Conservation (phyloP, 1,284 basidiomycete genomes). For the Mycena citricolor region DNA sequence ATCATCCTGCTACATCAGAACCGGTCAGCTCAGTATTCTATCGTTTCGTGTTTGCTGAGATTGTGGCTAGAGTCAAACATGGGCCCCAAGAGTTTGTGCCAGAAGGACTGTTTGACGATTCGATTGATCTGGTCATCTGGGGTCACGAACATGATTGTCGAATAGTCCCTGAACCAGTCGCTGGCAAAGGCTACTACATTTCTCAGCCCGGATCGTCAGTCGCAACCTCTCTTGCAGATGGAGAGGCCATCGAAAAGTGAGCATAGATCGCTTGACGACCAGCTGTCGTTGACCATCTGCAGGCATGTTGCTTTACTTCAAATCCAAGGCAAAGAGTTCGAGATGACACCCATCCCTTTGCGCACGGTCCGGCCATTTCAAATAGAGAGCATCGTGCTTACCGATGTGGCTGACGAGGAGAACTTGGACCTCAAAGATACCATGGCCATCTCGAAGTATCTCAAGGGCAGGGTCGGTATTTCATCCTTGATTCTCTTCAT, state of each 20-base stretch:
- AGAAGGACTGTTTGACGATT: slow-evolving; percentile 97
- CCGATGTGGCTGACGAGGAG: slow-evolving; percentile 74
- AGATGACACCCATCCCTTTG: slow-evolving; percentile 82
- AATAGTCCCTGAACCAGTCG: slow-evolving; percentile 86
- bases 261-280: slow-evolving; percentile 27
- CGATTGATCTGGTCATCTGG: slow-evolving; percentile 93
- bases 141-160: slow-evolving; percentile 99
- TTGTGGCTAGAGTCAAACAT: slow-evolving; percentile 75
- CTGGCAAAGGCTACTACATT: slow-evolving; percentile 90
- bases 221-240: slow-evolving; percentile 90
- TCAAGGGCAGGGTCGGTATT: slow-evolving; percentile 64
- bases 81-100: slow-evolving; percentile 92
- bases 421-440: slow-evolving; percentile 77
- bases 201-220: slow-evolving; percentile 95
- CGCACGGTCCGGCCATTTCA: slow-evolving; percentile 95
- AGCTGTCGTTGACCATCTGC: slow-evolving; percentile 14
- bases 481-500: background rate
- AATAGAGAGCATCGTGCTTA: slow-evolving; percentile 80
- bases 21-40: slow-evolving; percentile 52
- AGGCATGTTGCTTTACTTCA: slow-evolving; percentile 88
- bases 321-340: slow-evolving; percentile 85
- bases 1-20: slow-evolving; percentile 95
- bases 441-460: slow-evolving; percentile 77
- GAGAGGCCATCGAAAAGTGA: slow-evolving; percentile 87
- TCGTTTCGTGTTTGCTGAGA: slow-evolving; percentile 4